Evolutionary conservation across 257 asterid species (phyloP).

Genomic region (Dorcoceras hygrometricum): DNA sequence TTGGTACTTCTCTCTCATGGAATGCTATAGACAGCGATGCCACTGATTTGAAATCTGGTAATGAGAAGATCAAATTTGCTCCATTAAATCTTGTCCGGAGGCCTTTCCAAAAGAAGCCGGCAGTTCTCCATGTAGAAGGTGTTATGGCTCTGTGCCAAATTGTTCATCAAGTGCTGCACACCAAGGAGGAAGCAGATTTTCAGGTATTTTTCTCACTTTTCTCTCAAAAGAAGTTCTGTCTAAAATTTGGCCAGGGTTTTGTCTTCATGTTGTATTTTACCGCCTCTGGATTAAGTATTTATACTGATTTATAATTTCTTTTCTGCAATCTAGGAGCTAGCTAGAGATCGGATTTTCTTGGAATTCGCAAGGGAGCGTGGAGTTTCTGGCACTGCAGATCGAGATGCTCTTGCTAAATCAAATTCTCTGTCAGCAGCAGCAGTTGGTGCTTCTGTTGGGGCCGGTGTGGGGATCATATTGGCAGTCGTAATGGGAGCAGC

Average conservation of each 20-base stretch:
- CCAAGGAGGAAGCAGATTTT: constrained; percentile 78
- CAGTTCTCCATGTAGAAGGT: constrained; percentile 83
- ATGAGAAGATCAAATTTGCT: constrained; percentile 45
- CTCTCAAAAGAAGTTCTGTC: not conserved
- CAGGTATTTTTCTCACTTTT: constrained; percentile 44
- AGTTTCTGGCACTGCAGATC: constrained; percentile 42
- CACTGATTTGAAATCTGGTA: constrained; percentile 33
- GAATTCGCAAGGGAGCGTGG: constrained; percentile 78
- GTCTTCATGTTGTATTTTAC: not conserved
- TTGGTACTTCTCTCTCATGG: constrained; percentile 63
- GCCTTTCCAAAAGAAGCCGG: constrained; percentile 74
- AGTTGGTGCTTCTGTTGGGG: constrained; percentile 95
- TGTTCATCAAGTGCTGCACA: constrained; percentile 59
- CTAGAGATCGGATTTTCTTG: constrained; percentile 70
- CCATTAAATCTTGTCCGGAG: constrained; percentile 62
- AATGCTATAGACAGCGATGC: constrained; percentile 37
- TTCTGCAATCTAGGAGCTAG: constrained; percentile 62
- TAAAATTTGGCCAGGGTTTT: not conserved
- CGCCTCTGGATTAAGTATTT: not conserved
- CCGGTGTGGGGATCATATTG: constrained; percentile 84
- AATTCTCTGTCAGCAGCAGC: constrained; percentile 68
- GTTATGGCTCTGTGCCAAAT: constrained; percentile 68
- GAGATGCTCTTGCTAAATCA: constrained; percentile 55
- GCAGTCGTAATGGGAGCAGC: constrained; percentile 99
- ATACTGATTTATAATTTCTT: not conserved